Base-by-base conservation (phyloP, 1,284 basidiomycete species). In the Sporisorium exsertum region DNA sequence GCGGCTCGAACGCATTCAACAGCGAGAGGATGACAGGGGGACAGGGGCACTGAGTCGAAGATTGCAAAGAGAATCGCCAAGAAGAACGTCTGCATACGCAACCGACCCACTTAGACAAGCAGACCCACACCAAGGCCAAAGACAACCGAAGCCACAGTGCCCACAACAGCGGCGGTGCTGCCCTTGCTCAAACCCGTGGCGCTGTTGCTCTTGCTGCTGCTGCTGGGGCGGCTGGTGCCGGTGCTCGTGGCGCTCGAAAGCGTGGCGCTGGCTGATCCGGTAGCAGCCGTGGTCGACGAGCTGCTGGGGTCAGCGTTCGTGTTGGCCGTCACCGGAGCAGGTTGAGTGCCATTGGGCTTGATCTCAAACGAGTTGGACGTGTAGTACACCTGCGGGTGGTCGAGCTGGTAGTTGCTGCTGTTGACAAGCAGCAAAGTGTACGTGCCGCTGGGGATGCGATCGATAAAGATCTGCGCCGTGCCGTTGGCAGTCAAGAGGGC, bases 381-480 rank as follows among this genome's bases (percentile, higher is more conserved):
- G 65, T 67, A 77, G 58, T 71, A 79, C 20, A 79, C 72, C 56
- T 79, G 70, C 13, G 77, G 70, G 3, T 50, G 50, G 50, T 77
- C 75, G 22, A 77, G 71, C 69, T 73, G 29, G 56, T 77, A 77
- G 67, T 77, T 77, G 75, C 67, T 70, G 64, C 67, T 72, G 72
- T 78, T 80, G 52, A 78, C 76, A 59, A 80, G 73, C 13, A 80
- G 64, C 47, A 80, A 27, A 18, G 37, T 56, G 65, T 80, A 80
- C 12, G 66, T 69, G 15, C 78, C 78, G 27, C 35, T 58, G 3
- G 78, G 78, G 37, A 80, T 76, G 12, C 45, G 61, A 54, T 75
- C 72, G 47, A 80, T 69, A 43, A 70, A 76, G 62, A 80, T 76
- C 55, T 76, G 70, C 9, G 78, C 69, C 2, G 65, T 61, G 22